A percentile compares a stretch with the other conserved stretches of the same genome.
These are phyloP conservation scores for Fusarium marasasianum DNA, from an alignment of 2,329 filamentous ascomycete species.

Conservation along the genomic window DNA sequence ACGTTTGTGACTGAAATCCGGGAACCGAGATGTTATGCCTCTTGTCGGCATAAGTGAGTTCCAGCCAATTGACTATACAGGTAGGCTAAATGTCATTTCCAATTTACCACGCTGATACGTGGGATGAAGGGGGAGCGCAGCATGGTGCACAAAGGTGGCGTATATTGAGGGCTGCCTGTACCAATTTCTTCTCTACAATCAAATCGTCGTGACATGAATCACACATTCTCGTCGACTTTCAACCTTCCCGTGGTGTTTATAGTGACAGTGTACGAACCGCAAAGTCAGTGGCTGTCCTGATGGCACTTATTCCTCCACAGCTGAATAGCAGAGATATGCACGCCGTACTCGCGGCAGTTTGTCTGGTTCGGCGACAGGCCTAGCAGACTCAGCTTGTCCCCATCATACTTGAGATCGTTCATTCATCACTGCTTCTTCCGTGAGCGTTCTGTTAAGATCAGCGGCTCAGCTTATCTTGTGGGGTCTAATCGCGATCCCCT, in stretches of 20 bases:
- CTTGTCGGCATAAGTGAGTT: neutral
- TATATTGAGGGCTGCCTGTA: neutral
- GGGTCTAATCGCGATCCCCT: neutral
- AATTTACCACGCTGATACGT: neutral
- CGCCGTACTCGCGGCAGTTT: neutral
- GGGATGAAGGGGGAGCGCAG: neutral
- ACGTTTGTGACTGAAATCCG: neutral
- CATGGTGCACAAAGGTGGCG: neutral
- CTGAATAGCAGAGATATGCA: neutral
- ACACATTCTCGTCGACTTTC: neutral
- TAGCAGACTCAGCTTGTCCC: neutral
- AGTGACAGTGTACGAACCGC: neutral
- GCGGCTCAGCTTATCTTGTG: constrained; percentile 1
- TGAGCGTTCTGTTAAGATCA: neutral
- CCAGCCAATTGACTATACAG: neutral
- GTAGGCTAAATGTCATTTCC: neutral
- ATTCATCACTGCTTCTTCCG: neutral
- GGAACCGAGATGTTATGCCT: neutral
- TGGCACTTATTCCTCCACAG: neutral
- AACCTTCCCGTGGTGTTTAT: neutral
- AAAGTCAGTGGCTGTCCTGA: neutral
- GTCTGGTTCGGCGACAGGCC: neutral
- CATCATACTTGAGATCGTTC: neutral
- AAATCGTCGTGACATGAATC: neutral
- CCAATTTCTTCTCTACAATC: neutral